A percentile compares a stretch with the other conserved stretches of the same genome.
These are phyloP conservation scores for Dictyostelium discoideum DNA, from an alignment of 78 protist genomes.

Conservation along the genomic window dicty_2.7 NC_007089.4:2151501-2152000, in stretches of 20 bases:
- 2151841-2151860: neutral
- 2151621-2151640: neutral
- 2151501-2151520: neutral
- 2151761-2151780: neutral
- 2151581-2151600: neutral
- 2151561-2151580: neutral
- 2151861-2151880: neutral
- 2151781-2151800: neutral
- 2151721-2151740: neutral
- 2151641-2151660: neutral
- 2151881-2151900: neutral
- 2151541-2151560: neutral
- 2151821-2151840: neutral
- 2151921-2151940: neutral
- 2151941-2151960: neutral
- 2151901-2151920: neutral
- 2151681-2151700: neutral
- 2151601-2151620: neutral
- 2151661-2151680: neutral
- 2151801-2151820: neutral
- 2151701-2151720: neutral
- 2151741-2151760: neutral
- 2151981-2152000: neutral
- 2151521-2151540: neutral
- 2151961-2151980: neutral